Conservation (phyloP, 1,139 yeast genomes). For the Arxiozyma slooffiae region DNA sequence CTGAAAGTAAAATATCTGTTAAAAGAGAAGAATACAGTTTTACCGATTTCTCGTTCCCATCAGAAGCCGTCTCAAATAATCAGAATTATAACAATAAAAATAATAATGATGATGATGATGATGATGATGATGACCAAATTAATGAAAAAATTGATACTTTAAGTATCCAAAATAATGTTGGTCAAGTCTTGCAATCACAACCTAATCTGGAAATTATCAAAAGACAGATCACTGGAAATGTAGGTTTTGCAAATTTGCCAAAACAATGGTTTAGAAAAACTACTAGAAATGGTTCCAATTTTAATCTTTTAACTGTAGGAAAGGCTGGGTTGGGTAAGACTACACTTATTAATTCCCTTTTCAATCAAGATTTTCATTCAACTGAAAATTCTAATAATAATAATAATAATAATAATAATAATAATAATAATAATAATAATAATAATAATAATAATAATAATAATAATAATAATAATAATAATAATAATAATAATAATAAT, state of each 20-base stretch:
- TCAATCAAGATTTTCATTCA: constrained; percentile 69
- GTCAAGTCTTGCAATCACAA: constrained; percentile 28
- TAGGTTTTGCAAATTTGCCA: constrained; percentile 96
- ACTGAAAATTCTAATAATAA: too few relatives aligned
- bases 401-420: too few relatives aligned
- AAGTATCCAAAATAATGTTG: constrained; percentile 5
- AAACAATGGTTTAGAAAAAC: constrained; percentile 98
- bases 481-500: too few relatives aligned
- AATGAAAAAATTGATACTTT: not conserved
- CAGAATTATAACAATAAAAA: too few relatives aligned
- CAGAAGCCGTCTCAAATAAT: not conserved
- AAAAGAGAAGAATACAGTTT: constrained; percentile 3
- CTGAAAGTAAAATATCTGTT: constrained; percentile 1
- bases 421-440: too few relatives aligned
- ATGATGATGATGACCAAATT: not conserved
- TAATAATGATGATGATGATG: not conserved
- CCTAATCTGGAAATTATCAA: constrained; percentile 48
- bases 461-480: too few relatives aligned
- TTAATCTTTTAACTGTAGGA: constrained; percentile 84
- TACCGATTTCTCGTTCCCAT: constrained; percentile 2
- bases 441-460: too few relatives aligned
- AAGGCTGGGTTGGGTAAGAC: constrained; percentile 92
- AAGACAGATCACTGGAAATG: constrained; percentile 81
- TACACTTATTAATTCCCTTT: constrained; percentile 83
- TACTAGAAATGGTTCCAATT: constrained; percentile 83